Conservation (phyloP, 345 rosid genomes). For the Gossypium bickii region DNA sequence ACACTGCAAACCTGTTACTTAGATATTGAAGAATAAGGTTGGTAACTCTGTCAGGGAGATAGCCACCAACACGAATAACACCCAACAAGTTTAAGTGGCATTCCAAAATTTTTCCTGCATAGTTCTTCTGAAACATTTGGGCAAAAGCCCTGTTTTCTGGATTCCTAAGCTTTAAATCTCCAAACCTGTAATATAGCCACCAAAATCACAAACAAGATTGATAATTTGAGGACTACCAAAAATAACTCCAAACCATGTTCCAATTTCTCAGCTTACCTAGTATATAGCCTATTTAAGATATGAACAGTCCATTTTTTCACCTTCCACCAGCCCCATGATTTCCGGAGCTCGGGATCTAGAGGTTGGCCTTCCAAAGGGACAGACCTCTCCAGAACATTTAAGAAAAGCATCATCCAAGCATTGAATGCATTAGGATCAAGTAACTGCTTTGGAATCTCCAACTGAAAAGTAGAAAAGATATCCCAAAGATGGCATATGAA, state of each 20-base stretch:
- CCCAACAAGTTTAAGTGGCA: conserved; percentile 83
- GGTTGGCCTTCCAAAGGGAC: conserved; percentile 95
- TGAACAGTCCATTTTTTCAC: conserved; percentile 99
- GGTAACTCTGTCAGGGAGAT: conserved; percentile 93
- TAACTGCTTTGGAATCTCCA: conserved; percentile 94
- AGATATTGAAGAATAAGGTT: conserved; percentile 93
- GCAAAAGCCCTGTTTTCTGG: conserved; percentile 84
- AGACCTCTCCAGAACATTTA: conserved; percentile 85
- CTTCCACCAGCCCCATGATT: conserved; percentile 99
- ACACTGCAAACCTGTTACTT: conserved; percentile 68
- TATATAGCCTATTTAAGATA: conserved; percentile 87
- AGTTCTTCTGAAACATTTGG: conserved; percentile 87
- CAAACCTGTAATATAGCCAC: conserved; percentile 58
- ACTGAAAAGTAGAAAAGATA: conserved; percentile 33
- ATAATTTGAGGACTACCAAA: neutral
- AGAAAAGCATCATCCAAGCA: conserved; percentile 95
- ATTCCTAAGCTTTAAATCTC: conserved; percentile 86
- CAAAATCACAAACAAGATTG: neutral
- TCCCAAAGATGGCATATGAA: neutral
- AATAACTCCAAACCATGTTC: conserved; percentile 1
- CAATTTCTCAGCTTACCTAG: conserved; percentile 45
- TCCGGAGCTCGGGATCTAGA: conserved; percentile 77
- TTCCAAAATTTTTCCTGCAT: conserved; percentile 90
- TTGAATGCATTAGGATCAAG: conserved; percentile 71
- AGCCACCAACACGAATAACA: conserved; percentile 78